Evolutionary conservation across 306 rosid species (phyloP), one percentile per base, ranked within the genome.

Genomic region (Casuarina glauca): DNA sequence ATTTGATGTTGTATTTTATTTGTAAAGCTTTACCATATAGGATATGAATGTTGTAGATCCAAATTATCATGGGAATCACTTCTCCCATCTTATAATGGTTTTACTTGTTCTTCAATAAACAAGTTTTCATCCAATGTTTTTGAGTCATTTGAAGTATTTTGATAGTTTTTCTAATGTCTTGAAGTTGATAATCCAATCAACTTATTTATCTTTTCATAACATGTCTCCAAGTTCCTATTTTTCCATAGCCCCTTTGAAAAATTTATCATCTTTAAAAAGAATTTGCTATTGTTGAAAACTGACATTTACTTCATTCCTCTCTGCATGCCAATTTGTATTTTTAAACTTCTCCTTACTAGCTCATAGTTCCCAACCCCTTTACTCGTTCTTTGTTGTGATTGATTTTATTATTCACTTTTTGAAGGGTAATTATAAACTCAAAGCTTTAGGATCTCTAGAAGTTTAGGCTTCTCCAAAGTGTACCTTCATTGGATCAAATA

Each of bases 401-500:
- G 4, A 42, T 61, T 76, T 41, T 32, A 6, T 45, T 43, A 39
- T 8, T 42, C 44, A 15, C 2, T 6, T 62, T 2, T 50, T 39
- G 45, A 60, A 82, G 93, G 98, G 97, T 93, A 53, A 96, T 96
- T 81, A 93, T 96, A 82, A 96, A 96, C 86, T 96, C 98, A 0
- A 98, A 96, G 87, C 98, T 96, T 69, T 96, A 98, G 99, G 99
- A 92, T 95, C 87, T 91, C 61, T 91, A 98, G 69, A 96, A 93
- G 81, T 90, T 87, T 63, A 88, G 96, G 78, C 91, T 96, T 75
- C 87, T 93, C 36, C 96, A 98, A 0, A 93, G 96, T 70, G 98
- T 96, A 46, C 97, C 98, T 84, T 96, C 99, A 5, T 87, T 96
- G 20, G 98, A 96, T 85, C 99, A 96, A 74, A 96, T 97, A 36